Evolutionary conservation across 208 protist genomes (phyloP).

Genomic region (Leptomonas pyrrhocoris): DNA sequence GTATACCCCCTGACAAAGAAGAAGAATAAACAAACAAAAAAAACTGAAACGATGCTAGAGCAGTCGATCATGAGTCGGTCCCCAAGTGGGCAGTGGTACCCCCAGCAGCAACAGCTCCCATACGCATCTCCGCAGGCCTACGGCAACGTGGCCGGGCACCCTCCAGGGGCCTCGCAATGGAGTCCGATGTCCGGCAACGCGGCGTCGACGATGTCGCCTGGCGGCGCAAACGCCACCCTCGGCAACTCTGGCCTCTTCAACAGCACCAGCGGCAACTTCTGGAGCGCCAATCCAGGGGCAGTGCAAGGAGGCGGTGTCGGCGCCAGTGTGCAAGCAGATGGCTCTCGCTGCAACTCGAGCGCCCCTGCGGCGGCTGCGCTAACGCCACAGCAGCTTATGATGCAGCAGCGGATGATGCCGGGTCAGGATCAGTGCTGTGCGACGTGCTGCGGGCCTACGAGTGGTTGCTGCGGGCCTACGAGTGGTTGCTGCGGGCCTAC

Average conservation of each 20-base stretch:
- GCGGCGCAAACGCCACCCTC: conserved; percentile 1
- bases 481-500: conserved; percentile 13
- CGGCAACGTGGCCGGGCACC: neutral
- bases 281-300: conserved; percentile 7
- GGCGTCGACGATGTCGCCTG: conserved; percentile 1
- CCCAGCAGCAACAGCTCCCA: conserved; percentile 31
- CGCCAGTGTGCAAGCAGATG: neutral
- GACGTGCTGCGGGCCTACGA: conserved; percentile 19
- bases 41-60: conserved; percentile 9
- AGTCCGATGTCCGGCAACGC: conserved; percentile 15
- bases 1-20: neutral
- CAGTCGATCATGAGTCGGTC: conserved; percentile 35
- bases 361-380: conserved; percentile 1
- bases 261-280: conserved; percentile 19
- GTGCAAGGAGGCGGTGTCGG: neutral
- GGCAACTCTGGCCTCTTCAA: conserved; percentile 26
- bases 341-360: neutral
- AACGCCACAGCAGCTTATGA: conserved; percentile 31
- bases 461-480: conserved; percentile 14
- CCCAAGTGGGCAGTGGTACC: conserved; percentile 50
- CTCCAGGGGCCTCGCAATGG: conserved; percentile 7
- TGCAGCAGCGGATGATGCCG: conserved; percentile 26
- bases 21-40: neutral
- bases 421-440: conserved; percentile 30
- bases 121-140: neutral